Evolutionary conservation across 2,329 filamentous ascomycete species (phyloP).

Genomic region (Chaetomium olivaceum): DNA sequence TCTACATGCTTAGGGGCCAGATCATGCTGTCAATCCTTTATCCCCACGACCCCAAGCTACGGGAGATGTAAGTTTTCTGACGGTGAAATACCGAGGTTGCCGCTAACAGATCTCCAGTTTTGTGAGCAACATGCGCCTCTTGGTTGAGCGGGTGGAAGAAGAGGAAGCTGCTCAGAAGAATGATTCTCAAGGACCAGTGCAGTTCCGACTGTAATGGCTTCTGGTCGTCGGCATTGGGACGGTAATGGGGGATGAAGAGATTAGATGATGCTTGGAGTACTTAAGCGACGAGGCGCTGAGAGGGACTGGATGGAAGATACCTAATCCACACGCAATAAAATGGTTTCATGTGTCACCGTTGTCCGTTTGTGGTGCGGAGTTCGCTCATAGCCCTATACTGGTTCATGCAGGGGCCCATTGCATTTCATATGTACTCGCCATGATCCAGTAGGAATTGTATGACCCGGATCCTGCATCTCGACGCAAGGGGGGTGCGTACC

Average conservation of each 20-base stretch:
- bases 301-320: not conserved
- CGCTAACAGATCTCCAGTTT: slow-evolving; percentile 17
- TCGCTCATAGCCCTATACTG: not conserved
- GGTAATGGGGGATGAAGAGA: too few species aligned
- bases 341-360: not conserved
- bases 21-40: slow-evolving; percentile 33
- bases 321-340: not conserved
- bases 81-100: not conserved
- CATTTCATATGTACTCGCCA: not conserved
- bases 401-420: not conserved
- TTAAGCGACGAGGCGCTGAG: not conserved
- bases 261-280: not conserved
- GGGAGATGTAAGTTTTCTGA: slow-evolving; percentile 24
- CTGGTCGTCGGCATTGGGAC: too few species aligned
- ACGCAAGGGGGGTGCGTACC: not conserved
- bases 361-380: not conserved
- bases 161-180: slow-evolving; percentile 18
- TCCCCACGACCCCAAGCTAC: slow-evolving; percentile 25
- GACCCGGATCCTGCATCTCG: not conserved
- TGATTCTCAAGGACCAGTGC: not conserved
- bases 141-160: slow-evolving; percentile 24
- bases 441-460: not conserved
- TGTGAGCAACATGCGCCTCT: slow-evolving; percentile 25
- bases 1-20: slow-evolving; percentile 35
- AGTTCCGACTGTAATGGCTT: slow-evolving; percentile 9